Evolutionary conservation across 1,284 basidiomycete genomes (phyloP), one percentile per base, ranked within the genome.

Genomic region (Boletellus dicymbophilus): DNA sequence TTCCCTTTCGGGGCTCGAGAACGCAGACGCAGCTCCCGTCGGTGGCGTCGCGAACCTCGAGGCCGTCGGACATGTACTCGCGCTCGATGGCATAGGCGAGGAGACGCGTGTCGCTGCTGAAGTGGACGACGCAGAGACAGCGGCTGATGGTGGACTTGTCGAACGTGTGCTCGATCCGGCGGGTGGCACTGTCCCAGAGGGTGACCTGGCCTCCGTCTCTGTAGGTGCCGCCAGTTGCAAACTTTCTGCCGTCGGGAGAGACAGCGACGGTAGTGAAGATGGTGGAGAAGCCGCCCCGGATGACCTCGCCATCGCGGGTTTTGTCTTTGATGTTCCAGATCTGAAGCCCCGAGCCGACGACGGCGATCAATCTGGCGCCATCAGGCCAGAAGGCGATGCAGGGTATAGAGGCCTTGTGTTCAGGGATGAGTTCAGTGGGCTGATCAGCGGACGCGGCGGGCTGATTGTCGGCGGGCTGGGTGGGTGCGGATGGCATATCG

Each of bases 351-450:
- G 59, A 62, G 16, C 59, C 59, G n/a, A 63, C 59, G 57, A 60
- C 54, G 6, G 61, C 59, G 22, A 60, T 60, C 26, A 60, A 59
- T 52, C 59, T 57, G 33, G 59, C 46, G 27, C 59, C 59, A 60
- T 60, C 61, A 18, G 59, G 59, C 61, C 59, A 60, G 49, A 60
- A 62, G 22, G 61, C 57, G 4, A 60, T 38, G 37, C 61, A 60
- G 8, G 59, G 44, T 22, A 60, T 47, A 37, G 59, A 9, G 1
- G 51, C 44, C 26, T 42, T 61, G 7, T 54, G 61, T 27, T 63
- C 61, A 3, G 58, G 57, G 16, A 60, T 60, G 1, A 63, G 46
- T 23, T 63, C 58, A 23, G 45, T 33, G 3, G 28, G 51, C 8
- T 58, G 42, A n/a, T 51, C 51, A 13, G 34, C 27, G 23, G 48